These are phyloP conservation scores for Metschnikowia anglica DNA, from an alignment of 805 yeast genomes.

Conservation along the genomic window DNA sequence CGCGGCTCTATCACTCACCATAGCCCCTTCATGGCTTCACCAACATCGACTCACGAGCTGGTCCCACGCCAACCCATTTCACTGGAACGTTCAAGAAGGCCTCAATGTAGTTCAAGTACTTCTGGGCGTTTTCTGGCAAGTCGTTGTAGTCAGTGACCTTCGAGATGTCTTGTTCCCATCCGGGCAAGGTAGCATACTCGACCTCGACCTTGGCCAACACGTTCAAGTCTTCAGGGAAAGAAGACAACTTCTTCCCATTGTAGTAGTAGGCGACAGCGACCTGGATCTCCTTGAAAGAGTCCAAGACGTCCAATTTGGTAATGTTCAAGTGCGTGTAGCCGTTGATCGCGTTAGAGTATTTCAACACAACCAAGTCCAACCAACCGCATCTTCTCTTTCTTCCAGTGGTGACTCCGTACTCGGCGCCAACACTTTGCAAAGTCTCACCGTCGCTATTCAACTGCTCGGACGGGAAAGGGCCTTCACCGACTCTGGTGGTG, in stretches of 20 bases:
- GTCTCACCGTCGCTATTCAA: slow-evolving; percentile 82
- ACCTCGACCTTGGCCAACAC: slow-evolving; percentile 88
- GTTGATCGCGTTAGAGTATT: slow-evolving; percentile 86
- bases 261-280: slow-evolving; percentile 82
- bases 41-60: slow-evolving; percentile 92
- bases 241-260: slow-evolving; percentile 69
- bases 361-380: slow-evolving; percentile 93
- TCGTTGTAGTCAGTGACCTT: slow-evolving; percentile 65
- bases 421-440: slow-evolving; percentile 90
- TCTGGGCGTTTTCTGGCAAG: slow-evolving; percentile 84
- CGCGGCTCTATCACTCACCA: too few species aligned
- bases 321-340: slow-evolving; percentile 94
- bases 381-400: slow-evolving; percentile 99
- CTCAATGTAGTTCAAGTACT: slow-evolving; percentile 82
- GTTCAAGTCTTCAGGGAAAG: slow-evolving; percentile 91
- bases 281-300: slow-evolving; percentile 81
- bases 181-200: slow-evolving; percentile 86
- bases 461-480: slow-evolving; percentile 99
- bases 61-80: slow-evolving; percentile 98
- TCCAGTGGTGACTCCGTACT: slow-evolving; percentile 97
- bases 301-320: slow-evolving; percentile 94
- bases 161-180: slow-evolving; percentile 89
- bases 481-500: slow-evolving; percentile 98
- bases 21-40: slow-evolving; percentile 48
- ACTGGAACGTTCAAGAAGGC: slow-evolving; percentile 80